Percentiles rank a stretch among this genome's conserved stretches.
Evolutionary conservation across 2,329 filamentous ascomycete species (phyloP).

Genomic region (Fusarium decemcellulare): DNA sequence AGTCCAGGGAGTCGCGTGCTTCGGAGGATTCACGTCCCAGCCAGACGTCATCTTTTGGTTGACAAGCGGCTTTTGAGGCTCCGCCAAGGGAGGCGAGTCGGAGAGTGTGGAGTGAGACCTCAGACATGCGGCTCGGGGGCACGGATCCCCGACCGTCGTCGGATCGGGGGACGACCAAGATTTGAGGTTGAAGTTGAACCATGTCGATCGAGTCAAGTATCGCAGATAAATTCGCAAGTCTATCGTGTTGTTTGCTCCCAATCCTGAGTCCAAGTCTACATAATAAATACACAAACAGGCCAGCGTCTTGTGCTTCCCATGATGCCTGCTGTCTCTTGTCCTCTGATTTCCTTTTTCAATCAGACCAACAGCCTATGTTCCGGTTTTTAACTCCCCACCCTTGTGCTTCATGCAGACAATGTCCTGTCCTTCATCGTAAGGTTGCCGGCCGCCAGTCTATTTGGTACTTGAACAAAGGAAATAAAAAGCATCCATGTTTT

Average conservation of each 20-base stretch:
- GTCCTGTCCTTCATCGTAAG: conserved; percentile 46
- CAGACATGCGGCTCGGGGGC: conserved; percentile 9
- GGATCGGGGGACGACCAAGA: too few species aligned
- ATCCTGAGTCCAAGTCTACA: conserved; percentile 43
- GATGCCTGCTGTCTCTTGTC: conserved; percentile 38
- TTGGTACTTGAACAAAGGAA: conserved; percentile 45
- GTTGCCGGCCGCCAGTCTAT: conserved; percentile 49
- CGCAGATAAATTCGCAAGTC: conserved; percentile 42
- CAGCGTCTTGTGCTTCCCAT: conserved; percentile 47
- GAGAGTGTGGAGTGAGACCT: conserved; percentile 20
- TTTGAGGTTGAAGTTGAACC: too few species aligned
- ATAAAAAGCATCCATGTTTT: conserved; percentile 36
- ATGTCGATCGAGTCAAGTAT: conserved; percentile 7
- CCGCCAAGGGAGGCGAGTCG: conserved; percentile 12
- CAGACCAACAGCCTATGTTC: conserved; percentile 40
- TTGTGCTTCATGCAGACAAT: conserved; percentile 45
- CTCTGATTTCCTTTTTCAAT: conserved; percentile 29
- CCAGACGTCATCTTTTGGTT: conserved; percentile 35
- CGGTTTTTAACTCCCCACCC: conserved; percentile 46
- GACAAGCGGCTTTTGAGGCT: conserved; percentile 19
- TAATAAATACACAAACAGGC: conserved; percentile 48
- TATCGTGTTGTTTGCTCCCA: conserved; percentile 41
- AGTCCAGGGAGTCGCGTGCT: conserved; percentile 14
- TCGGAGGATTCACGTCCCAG: neutral
- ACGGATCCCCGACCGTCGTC: conserved; percentile 1